Evolutionary conservation across 2,329 filamentous ascomycete genomes (phyloP).

Genomic region (Arthroderma sp.): DNA sequence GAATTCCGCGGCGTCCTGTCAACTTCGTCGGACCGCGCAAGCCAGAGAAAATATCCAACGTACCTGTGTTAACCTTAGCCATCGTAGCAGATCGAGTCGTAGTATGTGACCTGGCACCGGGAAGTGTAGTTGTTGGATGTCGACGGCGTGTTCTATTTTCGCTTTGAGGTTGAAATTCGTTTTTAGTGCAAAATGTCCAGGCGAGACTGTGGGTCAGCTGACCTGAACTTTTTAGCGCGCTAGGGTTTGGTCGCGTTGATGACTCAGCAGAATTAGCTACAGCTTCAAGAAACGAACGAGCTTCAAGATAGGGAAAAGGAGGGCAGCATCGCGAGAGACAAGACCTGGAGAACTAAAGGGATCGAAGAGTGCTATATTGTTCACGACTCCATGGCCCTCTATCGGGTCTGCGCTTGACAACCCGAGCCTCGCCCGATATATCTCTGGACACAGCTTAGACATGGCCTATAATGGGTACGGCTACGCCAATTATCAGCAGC

Average conservation of each 20-base stretch:
- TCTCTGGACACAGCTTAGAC: neutral
- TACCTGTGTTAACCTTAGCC: constrained; percentile 24
- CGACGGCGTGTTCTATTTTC: constrained; percentile 9
- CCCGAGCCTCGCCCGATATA: neutral
- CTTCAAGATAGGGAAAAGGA: neutral
- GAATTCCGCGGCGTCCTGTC: neutral
- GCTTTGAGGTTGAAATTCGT: constrained; percentile 4
- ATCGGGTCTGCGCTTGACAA: neutral
- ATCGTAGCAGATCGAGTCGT: constrained; percentile 21
- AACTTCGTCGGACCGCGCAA: neutral
- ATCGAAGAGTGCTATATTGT: neutral
- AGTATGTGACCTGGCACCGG: constrained; percentile 12
- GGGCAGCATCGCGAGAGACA: neutral
- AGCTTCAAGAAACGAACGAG: neutral
- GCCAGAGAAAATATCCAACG: constrained; percentile 8
- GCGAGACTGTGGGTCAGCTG: constrained; percentile 16
- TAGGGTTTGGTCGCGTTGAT: constrained; percentile 10
- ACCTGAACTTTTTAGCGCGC: constrained; percentile 4
- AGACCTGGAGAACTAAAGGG: neutral
- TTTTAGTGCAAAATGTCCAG: constrained; percentile 10
- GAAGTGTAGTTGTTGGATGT: constrained; percentile 5
- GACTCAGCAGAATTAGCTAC: neutral
- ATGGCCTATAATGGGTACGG: constrained; percentile 15
- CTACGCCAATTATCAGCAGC: constrained; percentile 11
- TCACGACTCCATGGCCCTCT: neutral